Base-by-base conservation (phyloP, 257 asterid genomes). In the Osmanthus fragrans region DNA sequence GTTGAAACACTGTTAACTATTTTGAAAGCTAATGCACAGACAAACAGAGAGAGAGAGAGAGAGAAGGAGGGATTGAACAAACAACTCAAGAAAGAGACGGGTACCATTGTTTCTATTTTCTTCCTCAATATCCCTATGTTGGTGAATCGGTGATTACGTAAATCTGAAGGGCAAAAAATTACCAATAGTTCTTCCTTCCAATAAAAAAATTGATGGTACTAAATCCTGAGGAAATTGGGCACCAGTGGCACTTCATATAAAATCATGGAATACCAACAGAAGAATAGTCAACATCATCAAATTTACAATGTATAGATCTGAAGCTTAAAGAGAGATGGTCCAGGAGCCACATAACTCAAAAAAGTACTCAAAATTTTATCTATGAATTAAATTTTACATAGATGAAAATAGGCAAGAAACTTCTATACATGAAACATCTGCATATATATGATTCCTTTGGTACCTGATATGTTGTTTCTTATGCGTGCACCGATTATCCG, bases 401-500 rank as follows among this genome's bases (percentile, higher is more conserved):
- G 56, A 67, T 34, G 47, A 74, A 51, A 58, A 68, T 36, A 75
- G 72, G 10, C 75, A 56, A 65, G 75, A 51, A 42, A 71, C 66
- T 7, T 77, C 78, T 70, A 23, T 54, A 21, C 25, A 71, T 71
- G 74, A 29, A 47, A 34, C 42, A 70, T 73, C 71, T 25, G 36
- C 70, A 39, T 23, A n/a, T 32, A 49, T 36, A 67, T 30, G 27
- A 79, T 47, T 69, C 56, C 27, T 71, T 68, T 49, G 36, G 73
- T 82, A 94, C 99, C 99, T 82, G 98, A 87, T 86, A 91, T 34
- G 76, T 87, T 79, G 83, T 93, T 91, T 77, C 92, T 90, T 56
- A 95, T 87, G 42, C 90, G 94, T 66, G 98, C 99, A 74, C 99
- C 98, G 23, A 88, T 78, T 76, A 95, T 82, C 76, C 92, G 84